Evolutionary conservation across 2,329 filamentous ascomycete species (phyloP).

Genomic region (Arthrobotrys sinensis): DNA sequence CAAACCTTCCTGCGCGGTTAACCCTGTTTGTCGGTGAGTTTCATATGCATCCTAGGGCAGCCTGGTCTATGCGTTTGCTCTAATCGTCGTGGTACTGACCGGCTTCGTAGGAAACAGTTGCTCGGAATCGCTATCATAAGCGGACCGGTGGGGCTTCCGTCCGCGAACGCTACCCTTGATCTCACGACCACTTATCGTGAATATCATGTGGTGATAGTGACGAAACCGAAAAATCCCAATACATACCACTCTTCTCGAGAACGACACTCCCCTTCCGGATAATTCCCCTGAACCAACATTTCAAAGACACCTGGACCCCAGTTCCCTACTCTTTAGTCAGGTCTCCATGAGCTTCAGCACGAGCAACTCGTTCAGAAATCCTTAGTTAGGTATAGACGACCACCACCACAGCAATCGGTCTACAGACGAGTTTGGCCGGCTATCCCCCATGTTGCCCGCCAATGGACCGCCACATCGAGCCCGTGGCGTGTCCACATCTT

Average conservation of each 20-base stretch:
- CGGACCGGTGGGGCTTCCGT: constrained; percentile 58
- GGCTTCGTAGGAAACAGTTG: constrained; percentile 25
- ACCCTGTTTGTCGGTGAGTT: constrained; percentile 13
- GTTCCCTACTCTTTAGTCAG: background rate
- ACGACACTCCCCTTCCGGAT: constrained; percentile 1
- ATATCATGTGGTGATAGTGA: constrained; percentile 52
- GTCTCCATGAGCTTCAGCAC: constrained; percentile 56
- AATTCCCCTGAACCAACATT: constrained; percentile 17
- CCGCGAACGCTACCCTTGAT: constrained; percentile 59
- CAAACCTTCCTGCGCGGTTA: constrained; percentile 12
- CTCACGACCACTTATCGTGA: constrained; percentile 57
- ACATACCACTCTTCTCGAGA: constrained; percentile 23
- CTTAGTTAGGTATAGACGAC: constrained; percentile 40
- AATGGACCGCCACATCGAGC: constrained; percentile 53
- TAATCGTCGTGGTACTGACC: constrained; percentile 27
- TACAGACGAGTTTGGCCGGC: constrained; percentile 27
- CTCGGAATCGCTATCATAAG: constrained; percentile 60
- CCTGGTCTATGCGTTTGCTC: constrained; percentile 15
- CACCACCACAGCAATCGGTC: constrained; percentile 15
- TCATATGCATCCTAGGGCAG: background rate
- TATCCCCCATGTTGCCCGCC: constrained; percentile 51
- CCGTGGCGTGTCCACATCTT: constrained; percentile 62
- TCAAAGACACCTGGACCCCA: background rate
- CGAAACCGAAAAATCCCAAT: constrained; percentile 25
- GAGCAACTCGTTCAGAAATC: constrained; percentile 18